Percentiles rank a stretch among this genome's conserved stretches.
Evolutionary conservation across 2,329 filamentous ascomycete genomes (phyloP).

Genomic region (Clonostachys byssicola): DNA sequence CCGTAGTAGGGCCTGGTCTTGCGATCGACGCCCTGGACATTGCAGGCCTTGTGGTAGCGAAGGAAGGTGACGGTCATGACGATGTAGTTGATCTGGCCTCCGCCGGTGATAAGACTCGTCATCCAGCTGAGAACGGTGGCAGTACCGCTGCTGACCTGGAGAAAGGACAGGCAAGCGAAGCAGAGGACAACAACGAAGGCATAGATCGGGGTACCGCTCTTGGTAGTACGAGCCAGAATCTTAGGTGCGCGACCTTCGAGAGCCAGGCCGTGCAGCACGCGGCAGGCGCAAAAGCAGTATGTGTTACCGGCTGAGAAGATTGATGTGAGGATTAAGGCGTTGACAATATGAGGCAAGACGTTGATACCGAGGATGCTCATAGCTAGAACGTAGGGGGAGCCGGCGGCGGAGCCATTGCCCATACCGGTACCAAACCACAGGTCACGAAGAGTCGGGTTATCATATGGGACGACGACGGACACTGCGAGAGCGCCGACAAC

Average conservation of each 20-base stretch:
- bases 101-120: conserved; percentile 64
- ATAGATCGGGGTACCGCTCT: conserved; percentile 56
- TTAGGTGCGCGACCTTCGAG: conserved; percentile 58
- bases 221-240: conserved; percentile 55
- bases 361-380: conserved; percentile 57
- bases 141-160: conserved; percentile 57
- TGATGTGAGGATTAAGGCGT: conserved; percentile 72
- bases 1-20: conserved; percentile 56
- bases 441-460: conserved; percentile 42
- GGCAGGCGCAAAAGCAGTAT: conserved; percentile 68
- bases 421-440: conserved; percentile 39
- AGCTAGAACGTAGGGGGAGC: conserved; percentile 56
- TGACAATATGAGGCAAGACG: conserved; percentile 66
- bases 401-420: conserved; percentile 12
- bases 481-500: conserved; percentile 60
- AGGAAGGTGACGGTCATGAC: conserved; percentile 62
- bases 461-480: conserved; percentile 41
- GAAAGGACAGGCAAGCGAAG: conserved; percentile 63
- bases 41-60: conserved; percentile 58
- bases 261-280: conserved; percentile 63
- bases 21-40: conserved; percentile 51
- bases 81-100: conserved; percentile 67
- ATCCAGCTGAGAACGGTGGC: conserved; percentile 67
- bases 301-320: conserved; percentile 76
- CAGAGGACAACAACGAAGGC: conserved; percentile 48